Base-by-base conservation (phyloP, 768 basidiomycete species). In the Mycena haematopus region DNA sequence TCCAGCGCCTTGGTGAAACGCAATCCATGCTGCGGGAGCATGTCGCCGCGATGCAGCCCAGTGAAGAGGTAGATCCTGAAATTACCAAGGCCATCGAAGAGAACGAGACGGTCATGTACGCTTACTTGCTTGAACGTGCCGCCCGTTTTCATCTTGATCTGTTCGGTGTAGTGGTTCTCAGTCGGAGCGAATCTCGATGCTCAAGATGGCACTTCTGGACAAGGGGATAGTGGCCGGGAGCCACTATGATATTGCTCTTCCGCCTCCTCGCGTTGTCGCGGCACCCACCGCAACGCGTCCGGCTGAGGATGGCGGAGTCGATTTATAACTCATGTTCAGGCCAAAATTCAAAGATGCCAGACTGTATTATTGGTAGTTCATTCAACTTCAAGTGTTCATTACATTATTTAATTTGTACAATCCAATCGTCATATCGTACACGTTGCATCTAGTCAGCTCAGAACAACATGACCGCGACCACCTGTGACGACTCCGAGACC, bases 401-500 rank as follows among this genome's bases (percentile, higher is more conserved):
- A 67, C 65, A 66, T 61, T 64, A n/a, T 51, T 6, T 33, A 17
- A 45, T 56, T 54, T 56, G 47, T 64, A 64, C 63, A 64, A 19
- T 31, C 31, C 15, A 25, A 31, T 46, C 31, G 24, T 38, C 25
- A 22, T 58, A 24, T 52, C 36, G 36, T 42, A 50, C 27, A 29
- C 25, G 15, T n/a, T n/a, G 25, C 19, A 11, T 36, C 35, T 22
- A n/a, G 33, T 56, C 33, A 45, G 52, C 44, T 82, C 69, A 90
- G 74, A 92, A 90, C 47, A 93, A 72, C 69, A 81, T 89, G 11
- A 94, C 87, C 31, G 88, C 80, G 19, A 89, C 84, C 27, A 95
- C 88, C 68, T 92, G 91, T 3, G 89, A 92, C 22, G 86, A 81
- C 65, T 91, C 89, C 13, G 90, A 86, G 14, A 90, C 89, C 69